phyloP scores from a whole-genome alignment of 768 basidiomycete species.

The Kwoniella heveanensis region DNA sequence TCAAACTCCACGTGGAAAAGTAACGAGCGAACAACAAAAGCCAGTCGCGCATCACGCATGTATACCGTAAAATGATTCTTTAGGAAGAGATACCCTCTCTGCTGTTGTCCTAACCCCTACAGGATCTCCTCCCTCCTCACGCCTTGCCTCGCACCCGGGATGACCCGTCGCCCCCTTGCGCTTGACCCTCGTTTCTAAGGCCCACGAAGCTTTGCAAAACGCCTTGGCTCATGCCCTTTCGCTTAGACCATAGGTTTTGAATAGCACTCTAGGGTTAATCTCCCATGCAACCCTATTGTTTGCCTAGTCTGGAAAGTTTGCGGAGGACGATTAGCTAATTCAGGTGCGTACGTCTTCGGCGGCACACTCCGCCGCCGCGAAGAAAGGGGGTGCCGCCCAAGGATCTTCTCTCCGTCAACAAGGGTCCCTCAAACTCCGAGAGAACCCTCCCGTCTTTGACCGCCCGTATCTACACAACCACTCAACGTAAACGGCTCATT shows the following conservation, averaged over 20 bases:
- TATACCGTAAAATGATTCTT: too few species aligned
- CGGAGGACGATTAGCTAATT: neutral
- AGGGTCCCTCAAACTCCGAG: neutral
- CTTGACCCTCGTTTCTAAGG: too few species aligned
- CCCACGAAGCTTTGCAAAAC: too few species aligned
- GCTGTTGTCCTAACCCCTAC: too few species aligned
- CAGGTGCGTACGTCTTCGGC: neutral
- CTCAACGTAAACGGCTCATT: too few species aligned
- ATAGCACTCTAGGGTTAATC: neutral
- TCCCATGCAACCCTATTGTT: neutral
- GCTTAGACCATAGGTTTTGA: neutral
- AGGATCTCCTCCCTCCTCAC: too few species aligned
- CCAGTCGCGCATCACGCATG: neutral
- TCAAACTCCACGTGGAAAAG: neutral
- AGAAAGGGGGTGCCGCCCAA: neutral
- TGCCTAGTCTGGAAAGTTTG: neutral
- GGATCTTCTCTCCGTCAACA: neutral
- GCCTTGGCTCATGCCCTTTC: neutral
- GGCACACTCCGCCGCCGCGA: neutral
- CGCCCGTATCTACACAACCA: neutral
- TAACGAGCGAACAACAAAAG: neutral
- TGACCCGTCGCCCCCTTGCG: neutral
- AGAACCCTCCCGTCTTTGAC: slow-evolving; percentile 1
- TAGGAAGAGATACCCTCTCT: too few species aligned
- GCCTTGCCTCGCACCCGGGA: neutral